Evolutionary conservation across 495 filamentous ascomycete species (phyloP).

Genomic region (Penicillium turbatum): DNA sequence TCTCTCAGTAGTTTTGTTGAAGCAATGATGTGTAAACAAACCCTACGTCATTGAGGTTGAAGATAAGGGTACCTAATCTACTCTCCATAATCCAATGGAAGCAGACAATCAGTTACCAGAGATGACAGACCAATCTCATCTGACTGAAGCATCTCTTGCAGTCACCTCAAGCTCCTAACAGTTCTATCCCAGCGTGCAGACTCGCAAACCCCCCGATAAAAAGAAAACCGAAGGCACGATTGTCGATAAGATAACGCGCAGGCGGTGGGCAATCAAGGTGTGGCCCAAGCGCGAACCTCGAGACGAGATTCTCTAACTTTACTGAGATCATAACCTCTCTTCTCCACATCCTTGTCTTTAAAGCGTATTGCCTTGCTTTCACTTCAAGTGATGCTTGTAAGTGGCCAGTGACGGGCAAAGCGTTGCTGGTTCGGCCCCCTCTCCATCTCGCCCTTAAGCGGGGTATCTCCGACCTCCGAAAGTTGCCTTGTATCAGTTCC

Average conservation of each 20-base stretch:
- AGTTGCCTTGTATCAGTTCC: constrained; percentile 16
- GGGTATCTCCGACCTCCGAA: constrained; percentile 18
- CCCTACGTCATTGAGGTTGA: no score
- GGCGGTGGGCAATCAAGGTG: constrained; percentile 37
- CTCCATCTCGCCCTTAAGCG: constrained; percentile 15
- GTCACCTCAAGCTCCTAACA: background rate
- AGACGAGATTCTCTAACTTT: constrained; percentile 31
- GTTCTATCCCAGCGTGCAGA: no score
- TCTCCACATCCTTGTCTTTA: background rate
- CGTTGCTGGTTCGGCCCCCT: constrained; percentile 17
- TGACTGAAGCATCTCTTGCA: background rate
- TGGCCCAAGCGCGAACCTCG: constrained; percentile 40
- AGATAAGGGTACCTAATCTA: no score
- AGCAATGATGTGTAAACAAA: no score
- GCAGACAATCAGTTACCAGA: no score
- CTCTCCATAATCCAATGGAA: no score
- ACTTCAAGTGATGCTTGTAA: constrained; percentile 13
- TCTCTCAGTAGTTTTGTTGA: no score
- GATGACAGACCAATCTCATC: no score
- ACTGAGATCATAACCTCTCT: constrained; percentile 23
- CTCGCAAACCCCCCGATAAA: background rate
- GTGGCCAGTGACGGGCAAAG: constrained; percentile 22
- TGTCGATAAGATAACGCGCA: constrained; percentile 19
- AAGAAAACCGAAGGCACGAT: background rate
- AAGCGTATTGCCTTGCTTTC: background rate